Evolutionary conservation across 345 rosid genomes (phyloP), one percentile per base, ranked within the genome.

Genomic region (Odontarrhena argentea): DNA sequence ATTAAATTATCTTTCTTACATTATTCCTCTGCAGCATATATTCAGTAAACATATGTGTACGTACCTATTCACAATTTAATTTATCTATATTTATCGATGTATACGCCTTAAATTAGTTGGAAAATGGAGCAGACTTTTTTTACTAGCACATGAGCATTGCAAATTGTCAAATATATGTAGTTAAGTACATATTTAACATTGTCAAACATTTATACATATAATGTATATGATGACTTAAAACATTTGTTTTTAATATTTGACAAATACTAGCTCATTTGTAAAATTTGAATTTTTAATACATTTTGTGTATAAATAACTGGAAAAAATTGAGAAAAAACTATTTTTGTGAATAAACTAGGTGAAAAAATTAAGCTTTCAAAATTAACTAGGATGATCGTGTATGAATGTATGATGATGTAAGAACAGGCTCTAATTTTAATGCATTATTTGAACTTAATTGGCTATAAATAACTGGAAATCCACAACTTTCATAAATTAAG

Each of bases 21-120:
- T 36, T 57, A 72, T 66, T 73, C 62, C 61, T 54, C 30, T 72
- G 66, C 66, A 50, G 15, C 71, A 72, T 56, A 49, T 30, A 8
- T 8, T 38, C 9, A 8, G 12, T 36, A 36, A 6, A 36, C 9
- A 36, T 36, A 36, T 36, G 9, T 36, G 9, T 38, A 44, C 36
- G 36, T 32, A 32, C 6, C 0, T 1, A 32, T 32, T 18, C 22
- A 18, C 22, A 18, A 18, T 18, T 18, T 18, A 32, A 32, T 32
- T 32, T 32, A 32, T 3, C 7, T 32, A 32, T 32, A 32, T 32
- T 32, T 32, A 32, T 60, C 4, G 57, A 55, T 56, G 24, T 62
- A 54, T 36, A 43, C 6, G 63, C 44, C 56, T 47, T 55, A 18
- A 18, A 18, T 18, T 18, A 37, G 48, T 25, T 61, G 15, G 49